Base-by-base conservation (phyloP, 352 stramenopile genomes). In the Halophytophthora batemanensis region DNA sequence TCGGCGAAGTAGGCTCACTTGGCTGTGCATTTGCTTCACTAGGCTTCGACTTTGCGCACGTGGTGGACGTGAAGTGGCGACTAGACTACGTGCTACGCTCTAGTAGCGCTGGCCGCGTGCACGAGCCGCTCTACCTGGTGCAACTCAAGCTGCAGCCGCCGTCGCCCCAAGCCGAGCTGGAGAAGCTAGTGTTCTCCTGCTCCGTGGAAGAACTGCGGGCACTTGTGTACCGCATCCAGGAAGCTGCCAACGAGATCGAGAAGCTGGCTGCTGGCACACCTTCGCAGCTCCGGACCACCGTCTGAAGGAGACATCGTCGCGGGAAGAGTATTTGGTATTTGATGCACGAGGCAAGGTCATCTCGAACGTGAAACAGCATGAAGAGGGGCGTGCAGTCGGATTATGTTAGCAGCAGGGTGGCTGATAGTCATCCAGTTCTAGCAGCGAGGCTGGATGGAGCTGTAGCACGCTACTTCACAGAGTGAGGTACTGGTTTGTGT, bases 31-130 rank as follows among this genome's bases (percentile, higher is more conserved):
- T 8, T 31, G 8, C 25, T 31, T 48, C 21, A 23, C 19, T 39
- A 91, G 80, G 64, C 45, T 85, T 87, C 56, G 77, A 89, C 61
- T 82, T 87, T 28, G 70, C 77, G n/a, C 68, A 87, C 5, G 66
- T 92, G 14, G 78, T 92, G 28, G 74, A 87, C 38, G 69, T 88
- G 2, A 67, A 64, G 8, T 92, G 81, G 81, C 69, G 78, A 25
- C 51, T 92, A 25, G 81, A 92, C 66, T 86, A 90, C 45, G 70
- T 82, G 2, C 54, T 89, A 22, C 71, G 69, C 3, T 87, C 77
- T 4, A 86, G 61, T 40, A 61, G 59, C 14, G 66, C 59, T n/a
- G 81, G 81, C 4, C 82, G 60, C 45, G 54, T 89, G 45, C 74
- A 79, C 37, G 63, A 73, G 44, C 71, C 73, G 8, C 36, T 78